Base-by-base conservation (phyloP, 2,329 filamentous ascomycete species). In the Pseudocercospora cruenta region DNA sequence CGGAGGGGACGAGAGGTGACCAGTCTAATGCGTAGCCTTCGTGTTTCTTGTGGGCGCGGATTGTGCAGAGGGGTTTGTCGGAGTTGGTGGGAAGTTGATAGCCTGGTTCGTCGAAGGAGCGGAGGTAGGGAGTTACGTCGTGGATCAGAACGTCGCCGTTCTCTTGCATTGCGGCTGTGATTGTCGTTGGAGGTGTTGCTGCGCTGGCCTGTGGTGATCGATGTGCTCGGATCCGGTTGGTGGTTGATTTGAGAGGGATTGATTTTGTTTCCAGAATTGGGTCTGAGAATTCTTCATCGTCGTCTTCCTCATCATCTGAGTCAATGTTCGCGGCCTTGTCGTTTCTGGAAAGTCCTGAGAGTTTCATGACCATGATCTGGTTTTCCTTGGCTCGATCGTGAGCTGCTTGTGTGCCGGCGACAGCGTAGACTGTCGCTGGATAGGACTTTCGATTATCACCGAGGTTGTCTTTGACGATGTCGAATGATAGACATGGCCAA, bases 11-110 rank as follows among this genome's bases (percentile, higher is more conserved):
- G 9, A 92, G 79, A 0, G 93, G 91, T 26, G 94, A 97, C 95
- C 95, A 99, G 81, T 97, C 95, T n/a, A 99, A 81, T 0, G 93
- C 95, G 78, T 98, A 99, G 58, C 95, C 95, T 83, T 99, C 95
- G 67, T 78, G 79, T 12, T 89, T 83, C 81, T 94, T 94, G 86
- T 99, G 95, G 73, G 94, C 93, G 72, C 91, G 88, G 73, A 99
- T 89, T 2, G 93, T 97, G 71, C 87, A 91, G 59, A 96, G 81
- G 36, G 95, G 93, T 82, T 96, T 96, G 79, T 93, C 94, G 77
- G 96, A 92, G 75, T 91, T 89, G 1, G 92, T 85, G 6, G 91
- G 89, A 71, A 98, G 87, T 70, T 89, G 84, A 49, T 89, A 91
- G 66, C 95, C 94, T 1, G 95, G 95, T 65, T 87, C 91, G 78